These are phyloP conservation scores for Raffaelea ambrosiae DNA, from an alignment of 2,329 filamentous ascomycete species.

Conservation along the genomic window DNA sequence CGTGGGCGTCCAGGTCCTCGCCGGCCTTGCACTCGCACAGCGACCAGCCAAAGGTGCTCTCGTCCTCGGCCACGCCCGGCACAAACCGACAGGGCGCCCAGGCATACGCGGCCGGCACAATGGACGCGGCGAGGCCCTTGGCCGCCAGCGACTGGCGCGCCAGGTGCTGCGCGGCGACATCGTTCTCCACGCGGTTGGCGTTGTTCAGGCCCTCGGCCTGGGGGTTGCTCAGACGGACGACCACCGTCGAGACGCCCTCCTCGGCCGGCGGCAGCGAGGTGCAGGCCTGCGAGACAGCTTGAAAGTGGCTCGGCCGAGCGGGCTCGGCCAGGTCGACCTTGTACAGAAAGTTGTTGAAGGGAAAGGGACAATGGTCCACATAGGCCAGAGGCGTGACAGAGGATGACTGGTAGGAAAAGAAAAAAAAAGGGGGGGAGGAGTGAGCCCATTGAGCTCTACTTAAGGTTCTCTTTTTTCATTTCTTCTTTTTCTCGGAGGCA, in stretches of 20 bases:
- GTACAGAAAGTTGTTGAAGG: conserved; percentile 1
- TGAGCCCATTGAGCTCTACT: too few species aligned
- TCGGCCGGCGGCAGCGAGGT: neutral
- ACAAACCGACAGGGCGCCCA: conserved; percentile 10
- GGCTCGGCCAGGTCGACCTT: conserved; percentile 1
- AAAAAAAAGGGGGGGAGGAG: too few species aligned
- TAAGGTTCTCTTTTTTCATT: neutral
- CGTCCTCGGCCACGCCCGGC: conserved; percentile 2
- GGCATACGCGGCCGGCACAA: conserved; percentile 19
- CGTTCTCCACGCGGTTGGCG: neutral
- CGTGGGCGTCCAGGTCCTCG: conserved; percentile 13
- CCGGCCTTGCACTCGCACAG: conserved; percentile 17
- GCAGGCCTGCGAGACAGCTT: neutral
- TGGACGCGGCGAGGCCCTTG: neutral
- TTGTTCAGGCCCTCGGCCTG: conserved; percentile 1
- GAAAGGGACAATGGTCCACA: neutral
- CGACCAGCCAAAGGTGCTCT: conserved; percentile 14
- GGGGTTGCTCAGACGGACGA: neutral
- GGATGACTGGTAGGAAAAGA: neutral
- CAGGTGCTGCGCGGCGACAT: neutral
- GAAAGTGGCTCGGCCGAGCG: neutral
- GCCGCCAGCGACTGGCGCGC: neutral
- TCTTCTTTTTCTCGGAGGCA: too few species aligned
- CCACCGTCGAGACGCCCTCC: neutral
- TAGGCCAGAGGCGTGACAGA: neutral